Evolutionary conservation across 2,329 filamentous ascomycete genomes (phyloP).

Genomic region (Aspergillus cejpii): DNA sequence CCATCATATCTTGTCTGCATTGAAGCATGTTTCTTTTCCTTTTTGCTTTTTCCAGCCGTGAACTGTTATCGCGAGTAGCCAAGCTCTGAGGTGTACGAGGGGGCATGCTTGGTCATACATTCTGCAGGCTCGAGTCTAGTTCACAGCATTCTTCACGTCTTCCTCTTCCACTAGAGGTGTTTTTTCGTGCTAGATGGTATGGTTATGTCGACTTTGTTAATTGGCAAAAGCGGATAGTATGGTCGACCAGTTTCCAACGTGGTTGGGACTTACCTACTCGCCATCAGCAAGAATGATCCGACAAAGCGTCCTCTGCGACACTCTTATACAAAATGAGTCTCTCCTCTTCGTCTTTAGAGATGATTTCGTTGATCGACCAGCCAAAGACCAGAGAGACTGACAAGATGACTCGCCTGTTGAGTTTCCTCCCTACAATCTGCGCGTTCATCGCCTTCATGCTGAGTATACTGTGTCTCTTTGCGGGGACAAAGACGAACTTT

Average conservation of each 20-base stretch:
- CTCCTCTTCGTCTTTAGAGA: not conserved
- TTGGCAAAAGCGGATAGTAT: not conserved
- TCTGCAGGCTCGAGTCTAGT: too few species aligned
- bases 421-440: constrained; percentile 46
- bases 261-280: not conserved
- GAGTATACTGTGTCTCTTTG: constrained; percentile 55
- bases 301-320: not conserved
- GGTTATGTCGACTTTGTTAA: too few species aligned
- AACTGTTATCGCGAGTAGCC: too few species aligned
- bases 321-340: not conserved
- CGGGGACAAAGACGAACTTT: constrained; percentile 51
- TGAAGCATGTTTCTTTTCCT: too few species aligned
- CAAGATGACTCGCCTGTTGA: constrained; percentile 14
- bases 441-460: constrained; percentile 52
- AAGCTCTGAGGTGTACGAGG: too few species aligned
- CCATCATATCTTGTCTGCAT: too few species aligned
- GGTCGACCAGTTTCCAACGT: too few species aligned
- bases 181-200: too few species aligned
- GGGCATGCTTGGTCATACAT: too few species aligned
- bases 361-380: not conserved
- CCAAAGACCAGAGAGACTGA: not conserved
- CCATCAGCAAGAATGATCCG: not conserved
- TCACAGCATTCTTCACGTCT: too few species aligned
- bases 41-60: too few species aligned
- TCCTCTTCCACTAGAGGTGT: too few species aligned